Base-by-base conservation (phyloP, 257 asterid genomes). In the Salvia rosmarinus region DNA sequence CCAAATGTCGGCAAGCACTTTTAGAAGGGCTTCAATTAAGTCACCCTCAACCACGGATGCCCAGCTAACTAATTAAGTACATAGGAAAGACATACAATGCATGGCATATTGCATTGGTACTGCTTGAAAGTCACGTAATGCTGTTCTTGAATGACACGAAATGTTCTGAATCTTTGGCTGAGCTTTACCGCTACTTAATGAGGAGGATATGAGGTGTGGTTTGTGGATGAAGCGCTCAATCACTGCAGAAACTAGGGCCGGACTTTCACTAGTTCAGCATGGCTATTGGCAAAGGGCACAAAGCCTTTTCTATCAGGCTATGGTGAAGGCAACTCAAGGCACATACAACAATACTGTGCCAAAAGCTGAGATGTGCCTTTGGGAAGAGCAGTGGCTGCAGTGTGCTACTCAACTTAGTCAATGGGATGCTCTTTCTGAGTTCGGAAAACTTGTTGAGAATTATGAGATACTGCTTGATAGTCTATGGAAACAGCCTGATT, bases 131-230 rank as follows among this genome's bases (percentile, higher is more conserved):
- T 82, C 99, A 91, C 74, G 99, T 91, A 64, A 86, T 95, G 98
- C 69, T 91, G 84, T 94, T 91, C 83, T 68, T 85, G 90, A 89
- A 84, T 83, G 99, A 95, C 66, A 81, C 97, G 0, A 95, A 95
- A 77, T 95, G 99, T 81, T 88, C 96, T 0, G 99, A 95, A 83
- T 95, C 98, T 77, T 85, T 95, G 83, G 99, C 99, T 57, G 99
- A 95, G 86, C 98, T 95, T 64, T 95, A 95, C 75, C 96, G 98
- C 85, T 91, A 76, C 96, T 95, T 69, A 91, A 89, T 61, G 99
- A 95, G 76, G 98, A 95, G 85, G 99, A 95, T 79, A 95, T 95
- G 99, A 89, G 99, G 87, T 95, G 98, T 85, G 99, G 99, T 64
- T 84, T 95, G 83, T 95, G 99, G 99, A 91, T 91, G 85, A 95